These are phyloP conservation scores for Cystobasidium tubakii DNA, from an alignment of 768 basidiomycete genomes.

Conservation along the genomic window DNA sequence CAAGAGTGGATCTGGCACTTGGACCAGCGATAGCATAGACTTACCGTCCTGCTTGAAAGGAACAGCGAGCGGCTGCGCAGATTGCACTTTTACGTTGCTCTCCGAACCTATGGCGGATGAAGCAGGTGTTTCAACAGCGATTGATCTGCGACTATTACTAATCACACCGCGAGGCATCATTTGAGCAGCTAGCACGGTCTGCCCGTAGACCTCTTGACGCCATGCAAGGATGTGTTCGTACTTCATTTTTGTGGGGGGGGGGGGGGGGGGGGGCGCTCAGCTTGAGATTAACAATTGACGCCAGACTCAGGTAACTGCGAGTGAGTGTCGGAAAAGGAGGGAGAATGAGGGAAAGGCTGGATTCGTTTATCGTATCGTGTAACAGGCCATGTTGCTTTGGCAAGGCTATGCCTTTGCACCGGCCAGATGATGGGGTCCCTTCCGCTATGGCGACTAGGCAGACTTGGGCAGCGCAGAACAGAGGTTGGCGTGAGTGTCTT, in stretches of 20 bases:
- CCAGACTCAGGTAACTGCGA: no score
- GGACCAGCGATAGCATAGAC: neutral
- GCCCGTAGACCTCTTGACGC: slow-evolving; percentile 17
- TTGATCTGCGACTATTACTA: no score
- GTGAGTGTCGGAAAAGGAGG: no score
- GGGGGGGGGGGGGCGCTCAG: neutral
- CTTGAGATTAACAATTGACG: no score
- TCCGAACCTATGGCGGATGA: neutral
- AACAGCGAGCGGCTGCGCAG: neutral
- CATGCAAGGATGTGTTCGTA: slow-evolving; percentile 31
- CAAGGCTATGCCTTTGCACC: no score
- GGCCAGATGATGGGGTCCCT: no score
- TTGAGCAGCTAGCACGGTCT: neutral
- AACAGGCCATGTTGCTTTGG: no score
- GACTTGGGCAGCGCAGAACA: no score
- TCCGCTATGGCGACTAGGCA: no score
- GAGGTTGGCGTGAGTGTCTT: no score
- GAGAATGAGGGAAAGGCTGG: no score
- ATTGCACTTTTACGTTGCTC: neutral
- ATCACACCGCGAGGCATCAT: neutral
- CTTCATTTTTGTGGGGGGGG: slow-evolving; percentile 12
- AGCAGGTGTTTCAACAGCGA: neutral
- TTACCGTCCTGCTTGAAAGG: neutral
- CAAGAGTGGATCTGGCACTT: neutral
- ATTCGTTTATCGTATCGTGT: no score